Evolutionary conservation across 2,329 filamentous ascomycete species (phyloP), one percentile per base, ranked within the genome.

Genomic region (Calonectria pteridis): DNA sequence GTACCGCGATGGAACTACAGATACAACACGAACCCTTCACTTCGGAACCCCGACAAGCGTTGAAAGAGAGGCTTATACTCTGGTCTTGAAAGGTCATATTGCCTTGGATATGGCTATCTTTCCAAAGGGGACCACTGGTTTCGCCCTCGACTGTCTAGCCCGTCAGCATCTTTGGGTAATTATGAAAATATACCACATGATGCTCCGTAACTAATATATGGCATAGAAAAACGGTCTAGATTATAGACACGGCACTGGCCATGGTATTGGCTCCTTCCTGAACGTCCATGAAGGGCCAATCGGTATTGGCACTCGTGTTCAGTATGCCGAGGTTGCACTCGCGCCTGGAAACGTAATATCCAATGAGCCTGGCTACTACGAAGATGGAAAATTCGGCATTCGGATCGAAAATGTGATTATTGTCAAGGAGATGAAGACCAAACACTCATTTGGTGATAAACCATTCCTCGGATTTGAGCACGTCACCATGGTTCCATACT

Each of bases 251-350:
- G 97, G 97, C 71, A 99, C 97, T 6, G 97, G 97, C 13, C 97
- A 99, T 83, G 97, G 97, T 53, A 94, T 99, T 43, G 97, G 97
- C 33, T 98, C 95, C 1, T 99, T 93, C 85, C 87, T 99, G 81
- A 99, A 99, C 78, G 97, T 99, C 0, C 97, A 99, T 83, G 97
- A 99, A 86, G 97, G 97, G 0, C 97, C 97, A 1, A 98, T 99
- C 75, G 97, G 97, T 26, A 97, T 99, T 74, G 97, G 97, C 33
- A 98, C 96, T 13, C 91, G 97, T 55, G 92, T 97, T 49, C 94
- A 97, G 80, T 98, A 96, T 82, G 93, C 95, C 0, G 97, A 99
- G 82, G 96, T 98, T 7, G 90, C 97, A 0, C 89, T 99, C 35
- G 91, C 95, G 0, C 89, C 95, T n/a, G 97, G 97, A 55, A 98